Percentiles rank a stretch among this genome's conserved stretches.
phyloP scores from a whole-genome alignment of 208 protist genomes.

The Histomonas meleagridis region DNA sequence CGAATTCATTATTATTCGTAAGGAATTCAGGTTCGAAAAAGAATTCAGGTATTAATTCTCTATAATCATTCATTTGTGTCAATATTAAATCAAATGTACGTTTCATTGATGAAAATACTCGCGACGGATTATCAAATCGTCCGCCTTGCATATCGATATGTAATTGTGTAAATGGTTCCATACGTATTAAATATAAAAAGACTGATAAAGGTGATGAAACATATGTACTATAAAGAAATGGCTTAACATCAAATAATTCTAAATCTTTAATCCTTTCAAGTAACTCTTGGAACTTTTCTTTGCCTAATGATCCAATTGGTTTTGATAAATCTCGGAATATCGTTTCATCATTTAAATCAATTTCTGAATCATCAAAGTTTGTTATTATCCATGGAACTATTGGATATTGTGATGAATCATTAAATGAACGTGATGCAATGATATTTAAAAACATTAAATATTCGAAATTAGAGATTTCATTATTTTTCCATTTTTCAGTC shows the following conservation, averaged over 20 bases:
- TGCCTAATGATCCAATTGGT: conserved; percentile 43
- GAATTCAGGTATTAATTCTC: conserved; percentile 55
- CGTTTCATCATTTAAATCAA: neutral
- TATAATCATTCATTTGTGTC: neutral
- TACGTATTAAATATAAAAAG: neutral
- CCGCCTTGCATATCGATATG: conserved; percentile 17
- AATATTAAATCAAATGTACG: neutral
- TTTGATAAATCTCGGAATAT: conserved; percentile 48
- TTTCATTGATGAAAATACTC: neutral
- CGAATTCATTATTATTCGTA: conserved; percentile 43
- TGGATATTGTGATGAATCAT: conserved; percentile 32
- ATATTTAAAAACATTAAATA: conserved; percentile 1
- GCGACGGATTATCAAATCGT: neutral
- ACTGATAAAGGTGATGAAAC: neutral
- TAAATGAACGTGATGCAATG: neutral
- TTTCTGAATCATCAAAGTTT: conserved; percentile 38
- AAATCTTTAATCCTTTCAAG: neutral
- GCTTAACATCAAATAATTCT: neutral
- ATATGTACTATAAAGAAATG: neutral
- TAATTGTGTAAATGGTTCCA: neutral
- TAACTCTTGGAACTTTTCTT: neutral
- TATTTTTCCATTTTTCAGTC: neutral
- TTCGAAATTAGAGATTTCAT: neutral
- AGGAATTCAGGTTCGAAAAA: conserved; percentile 54
- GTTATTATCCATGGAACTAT: conserved; percentile 45